Evolutionary conservation across 768 basidiomycete genomes (phyloP).

Genomic region (Favolaschia claudopus): DNA sequence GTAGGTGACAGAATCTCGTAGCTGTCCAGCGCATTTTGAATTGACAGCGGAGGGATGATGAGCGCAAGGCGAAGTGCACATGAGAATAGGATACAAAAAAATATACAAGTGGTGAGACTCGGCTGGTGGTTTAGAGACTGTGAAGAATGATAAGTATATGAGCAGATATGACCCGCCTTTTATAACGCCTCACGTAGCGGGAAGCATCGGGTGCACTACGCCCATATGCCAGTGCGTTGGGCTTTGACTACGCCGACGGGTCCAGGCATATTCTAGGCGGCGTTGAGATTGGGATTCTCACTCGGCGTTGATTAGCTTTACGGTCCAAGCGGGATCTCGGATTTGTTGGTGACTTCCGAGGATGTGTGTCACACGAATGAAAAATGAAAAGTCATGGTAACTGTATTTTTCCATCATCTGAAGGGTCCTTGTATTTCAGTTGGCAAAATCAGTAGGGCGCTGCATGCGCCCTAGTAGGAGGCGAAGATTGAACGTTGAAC

Average conservation of each 20-base stretch:
- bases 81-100: no score
- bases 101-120: no score
- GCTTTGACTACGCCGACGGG: not conserved
- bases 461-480: no score
- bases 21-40: not conserved
- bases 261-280: not conserved
- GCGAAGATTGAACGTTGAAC: no score
- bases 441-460: no score
- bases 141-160: not conserved
- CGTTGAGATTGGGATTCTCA: no score
- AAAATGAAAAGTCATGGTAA: not conserved
- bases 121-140: no score
- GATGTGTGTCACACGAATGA: not conserved
- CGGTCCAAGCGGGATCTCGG: not conserved
- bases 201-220: not conserved
- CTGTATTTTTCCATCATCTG: not conserved
- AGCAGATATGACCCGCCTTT: not conserved
- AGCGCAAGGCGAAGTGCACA: constrained; percentile 7
- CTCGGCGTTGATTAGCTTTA: not conserved
- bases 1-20: constrained; percentile 1
- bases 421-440: no score
- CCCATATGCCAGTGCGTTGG: not conserved
- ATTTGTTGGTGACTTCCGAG: not conserved
- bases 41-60: not conserved
- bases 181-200: not conserved